These are phyloP conservation scores for Phalaenopsis hybrid DNA, from an alignment of 116 monocot genomes.

Conservation along the genomic window DNA sequence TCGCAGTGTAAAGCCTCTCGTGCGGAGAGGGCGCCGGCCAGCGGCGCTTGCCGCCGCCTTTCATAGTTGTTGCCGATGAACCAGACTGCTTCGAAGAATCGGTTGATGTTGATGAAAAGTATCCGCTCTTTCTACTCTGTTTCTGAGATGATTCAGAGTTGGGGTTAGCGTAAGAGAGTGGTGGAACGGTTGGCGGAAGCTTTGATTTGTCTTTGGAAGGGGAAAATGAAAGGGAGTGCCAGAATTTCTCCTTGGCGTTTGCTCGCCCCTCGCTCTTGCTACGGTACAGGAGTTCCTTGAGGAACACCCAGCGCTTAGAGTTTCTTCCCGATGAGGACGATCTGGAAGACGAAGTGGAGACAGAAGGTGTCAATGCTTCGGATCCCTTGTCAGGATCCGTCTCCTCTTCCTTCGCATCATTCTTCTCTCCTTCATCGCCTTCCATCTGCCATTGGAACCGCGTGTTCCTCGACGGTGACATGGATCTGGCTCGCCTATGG, in stretches of 20 bases:
- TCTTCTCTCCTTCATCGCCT: slow-evolving; percentile 11
- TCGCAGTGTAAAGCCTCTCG: slow-evolving; percentile 66
- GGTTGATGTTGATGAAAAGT: not conserved
- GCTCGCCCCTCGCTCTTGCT: slow-evolving; percentile 67
- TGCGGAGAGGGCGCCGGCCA: slow-evolving; percentile 41
- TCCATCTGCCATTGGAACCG: slow-evolving; percentile 25
- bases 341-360: slow-evolving; percentile 36
- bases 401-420: slow-evolving; percentile 1
- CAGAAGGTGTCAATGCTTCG: slow-evolving; percentile 12
- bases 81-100: not conserved
- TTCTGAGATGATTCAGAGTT: slow-evolving; percentile 3
- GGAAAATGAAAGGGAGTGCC: slow-evolving; percentile 53
- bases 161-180: not conserved
- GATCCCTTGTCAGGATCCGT: slow-evolving; percentile 12
- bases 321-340: slow-evolving; percentile 43
- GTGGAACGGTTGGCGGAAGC: not conserved
- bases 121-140: slow-evolving; percentile 3
- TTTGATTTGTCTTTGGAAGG: slow-evolving; percentile 24
- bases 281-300: slow-evolving; percentile 72
- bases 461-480: slow-evolving; percentile 48
- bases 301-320: slow-evolving; percentile 64
- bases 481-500: slow-evolving; percentile 56
- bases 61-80: not conserved
- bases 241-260: slow-evolving; percentile 52
- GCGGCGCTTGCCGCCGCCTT: slow-evolving; percentile 28